These are phyloP conservation scores for Colletotrichum caudatum DNA, from an alignment of 2,329 filamentous ascomycete species.

Conservation along the genomic window DNA sequence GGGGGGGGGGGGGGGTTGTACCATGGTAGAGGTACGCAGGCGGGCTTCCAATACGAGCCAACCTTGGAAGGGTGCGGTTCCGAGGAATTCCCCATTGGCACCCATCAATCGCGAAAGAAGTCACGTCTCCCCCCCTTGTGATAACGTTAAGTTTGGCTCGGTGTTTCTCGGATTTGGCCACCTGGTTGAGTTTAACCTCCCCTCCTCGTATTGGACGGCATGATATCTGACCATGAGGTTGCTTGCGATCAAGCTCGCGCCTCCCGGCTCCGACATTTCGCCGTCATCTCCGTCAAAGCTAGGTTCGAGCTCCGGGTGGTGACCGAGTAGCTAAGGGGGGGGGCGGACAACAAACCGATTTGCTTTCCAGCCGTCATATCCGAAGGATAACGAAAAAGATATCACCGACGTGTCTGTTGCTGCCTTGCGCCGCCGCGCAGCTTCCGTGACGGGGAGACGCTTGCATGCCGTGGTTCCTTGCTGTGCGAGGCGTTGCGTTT, in stretches of 20 bases:
- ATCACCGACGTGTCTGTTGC: neutral
- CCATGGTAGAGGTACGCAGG: neutral
- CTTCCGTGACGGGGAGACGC: neutral
- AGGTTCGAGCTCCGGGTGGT: conserved; percentile 14
- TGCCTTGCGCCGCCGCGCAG: neutral
- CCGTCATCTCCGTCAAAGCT: conserved; percentile 29
- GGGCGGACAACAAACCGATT: neutral
- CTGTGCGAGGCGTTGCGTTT: neutral
- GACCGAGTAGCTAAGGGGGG: neutral
- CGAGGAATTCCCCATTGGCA: neutral
- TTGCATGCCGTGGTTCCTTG: neutral
- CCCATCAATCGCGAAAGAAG: conserved; percentile 5
- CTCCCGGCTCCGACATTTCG: conserved; percentile 27
- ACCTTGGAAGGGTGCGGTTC: conserved; percentile 11
- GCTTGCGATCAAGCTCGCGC: conserved; percentile 28
- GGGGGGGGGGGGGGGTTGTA: neutral
- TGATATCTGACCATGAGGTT: conserved; percentile 15
- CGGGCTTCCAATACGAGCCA: conserved; percentile 13
- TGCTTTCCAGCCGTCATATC: neutral
- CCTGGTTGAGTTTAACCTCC: neutral
- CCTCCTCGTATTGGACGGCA: conserved; percentile 5
- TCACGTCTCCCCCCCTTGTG: neutral
- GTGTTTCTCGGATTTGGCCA: neutral
- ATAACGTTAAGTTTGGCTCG: neutral
- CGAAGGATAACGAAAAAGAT: neutral